Evolutionary conservation across 768 basidiomycete species (phyloP), one percentile per base, ranked within the genome.

Genomic region (Botryobasidium botryosum): DNA sequence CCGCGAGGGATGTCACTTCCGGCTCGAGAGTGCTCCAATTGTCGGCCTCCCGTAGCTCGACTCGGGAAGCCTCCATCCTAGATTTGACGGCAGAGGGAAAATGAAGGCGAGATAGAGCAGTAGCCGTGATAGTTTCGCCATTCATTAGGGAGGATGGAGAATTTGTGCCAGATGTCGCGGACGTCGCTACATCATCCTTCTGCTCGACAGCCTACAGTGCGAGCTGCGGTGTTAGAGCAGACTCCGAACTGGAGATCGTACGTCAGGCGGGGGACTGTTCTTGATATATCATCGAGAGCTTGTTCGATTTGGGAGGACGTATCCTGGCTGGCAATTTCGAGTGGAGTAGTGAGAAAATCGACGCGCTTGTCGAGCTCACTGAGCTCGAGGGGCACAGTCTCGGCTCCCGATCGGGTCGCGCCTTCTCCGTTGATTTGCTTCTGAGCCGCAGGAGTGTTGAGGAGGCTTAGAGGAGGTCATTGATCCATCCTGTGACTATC

Each of bases 241-340:
- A 77, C 54, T 97, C 92, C 35, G 65, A 94, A 94, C 58, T 97
- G 91, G 28, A 99, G 68, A 61, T 97, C 94, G 59, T 94, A 97
- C 1, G 84, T 77, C 37, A 99, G 69, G 31, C 94, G 74, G 10
- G 94, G 87, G 18, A 96, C 78, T 4, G 79, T 74, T 40, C 90
- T 75, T 2, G 91, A 87, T 35, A 96, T 84, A 57, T 96, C 90
- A 56, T 88, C 80, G 47, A 99, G 90, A 37, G 77, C 74, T 49
- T 77, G 77, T 59, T 96, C 94, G 45, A 96, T 72, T 43, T 80
- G 68, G 8, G 77, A 64, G 2, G 88, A 84, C 0, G 90, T 91
- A 53, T 96, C 91, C 56, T 88, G 80, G 35, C 77, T 77, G 28
- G 86, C 78, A 31, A 90, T 71, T 49, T 92, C 87, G 21, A 94